phyloP scores from a whole-genome alignment of 1,139 yeast species.

The Scheffersomyces titani region DNA sequence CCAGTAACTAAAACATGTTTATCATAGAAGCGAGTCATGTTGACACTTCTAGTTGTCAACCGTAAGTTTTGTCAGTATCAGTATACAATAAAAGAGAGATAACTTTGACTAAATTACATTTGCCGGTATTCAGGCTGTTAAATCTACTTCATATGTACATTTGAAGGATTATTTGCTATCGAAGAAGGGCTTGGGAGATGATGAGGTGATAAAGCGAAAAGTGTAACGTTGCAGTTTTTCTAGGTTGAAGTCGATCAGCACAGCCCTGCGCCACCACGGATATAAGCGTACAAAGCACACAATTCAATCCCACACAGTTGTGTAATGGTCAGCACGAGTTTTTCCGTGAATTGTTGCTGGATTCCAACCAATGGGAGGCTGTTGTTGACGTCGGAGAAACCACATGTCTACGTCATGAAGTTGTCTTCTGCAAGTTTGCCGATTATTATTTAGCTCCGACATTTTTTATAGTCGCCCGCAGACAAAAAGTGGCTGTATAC shows the following conservation, averaged over 20 bases:
- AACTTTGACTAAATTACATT: not conserved
- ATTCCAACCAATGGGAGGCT: not conserved
- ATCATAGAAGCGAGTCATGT: constrained; percentile 7
- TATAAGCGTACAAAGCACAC: not conserved
- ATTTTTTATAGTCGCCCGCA: not conserved
- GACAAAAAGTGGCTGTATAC: not conserved
- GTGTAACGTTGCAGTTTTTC: constrained; percentile 14
- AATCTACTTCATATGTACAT: not conserved
- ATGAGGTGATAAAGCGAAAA: not conserved
- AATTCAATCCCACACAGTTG: not conserved
- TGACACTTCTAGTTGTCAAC: not conserved
- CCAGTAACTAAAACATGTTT: constrained; percentile 50
- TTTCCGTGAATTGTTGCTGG: not conserved
- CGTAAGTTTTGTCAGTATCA: not conserved
- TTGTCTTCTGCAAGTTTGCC: not conserved
- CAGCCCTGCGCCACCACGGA: not conserved
- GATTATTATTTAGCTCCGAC: not conserved
- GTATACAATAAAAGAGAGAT: not conserved
- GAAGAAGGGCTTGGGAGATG: not conserved
- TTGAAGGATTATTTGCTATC: not conserved
- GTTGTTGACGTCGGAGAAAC: not conserved
- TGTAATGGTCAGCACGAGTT: not conserved
- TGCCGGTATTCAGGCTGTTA: not conserved
- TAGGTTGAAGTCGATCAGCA: not conserved
- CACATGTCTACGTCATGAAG: not conserved